Evolutionary conservation across 148 eudicot genomes (phyloP), one percentile per base, ranked within the genome.

Genomic region (Simmondsia chinensis): DNA sequence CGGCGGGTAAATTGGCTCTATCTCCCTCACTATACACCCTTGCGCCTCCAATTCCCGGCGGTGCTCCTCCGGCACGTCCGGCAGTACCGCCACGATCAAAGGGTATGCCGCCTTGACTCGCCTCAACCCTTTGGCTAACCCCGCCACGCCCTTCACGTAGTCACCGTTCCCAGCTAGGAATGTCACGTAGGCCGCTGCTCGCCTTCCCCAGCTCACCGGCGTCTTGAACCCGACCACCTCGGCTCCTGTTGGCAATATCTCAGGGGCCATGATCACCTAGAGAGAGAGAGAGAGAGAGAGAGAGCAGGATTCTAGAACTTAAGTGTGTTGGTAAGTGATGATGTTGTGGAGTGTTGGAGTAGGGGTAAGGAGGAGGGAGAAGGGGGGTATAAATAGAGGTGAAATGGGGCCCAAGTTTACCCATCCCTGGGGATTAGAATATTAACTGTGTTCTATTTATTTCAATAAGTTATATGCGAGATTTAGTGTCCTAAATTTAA

Each of bases 1-100:
- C 4, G 83, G 83, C 15, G 83, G 83, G 5, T 68, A 25, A 18
- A 76, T 50, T 27, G 83, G 75, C 48, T 64, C 54, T 46, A 76
- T 76, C 54, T 76, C 75, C 12, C 65, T 50, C 0, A 76, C 67
- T 1, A 76, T 39, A 14, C 83, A 76, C 1, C 78, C 83, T 14
- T 76, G 78, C 1, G 56, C 46, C 22, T 49, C 56, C 28, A 76
- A 26, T 3, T 53, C 7, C 20, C 33, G 38, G 26, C 78, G 74
- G 67, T 76, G 83, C 46, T 76, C 83, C 47, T 44, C 52, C 34
- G 83, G 83, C 1, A 76, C 83, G 42, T 76, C 78, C 10, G 83
- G 78, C 11, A 76, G 58, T 4, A 65, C 66, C 39, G 78, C 83
- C 40, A 76, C 83, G 17, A 76, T 54, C 0, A 76, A 33, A 0